phyloP scores from a whole-genome alignment of 1,139 yeast genomes.

The Debaryomyces sp. region DNA sequence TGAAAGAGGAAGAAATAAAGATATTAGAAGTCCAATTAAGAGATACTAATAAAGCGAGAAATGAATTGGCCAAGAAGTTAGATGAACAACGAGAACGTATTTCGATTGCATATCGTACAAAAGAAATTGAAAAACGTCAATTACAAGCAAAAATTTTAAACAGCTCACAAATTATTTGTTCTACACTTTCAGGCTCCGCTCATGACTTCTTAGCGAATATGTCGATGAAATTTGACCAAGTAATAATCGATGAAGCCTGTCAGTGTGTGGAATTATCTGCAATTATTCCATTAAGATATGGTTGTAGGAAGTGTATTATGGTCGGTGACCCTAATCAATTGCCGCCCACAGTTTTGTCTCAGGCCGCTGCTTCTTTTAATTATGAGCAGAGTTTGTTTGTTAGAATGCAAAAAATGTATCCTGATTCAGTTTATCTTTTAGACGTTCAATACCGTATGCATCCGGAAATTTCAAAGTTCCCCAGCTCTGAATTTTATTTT shows the following conservation, averaged over 20 bases:
- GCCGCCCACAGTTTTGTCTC: constrained; percentile 97
- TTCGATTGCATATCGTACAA: constrained; percentile 67
- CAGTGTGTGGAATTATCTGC: constrained; percentile 95
- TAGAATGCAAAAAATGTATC: constrained; percentile 77
- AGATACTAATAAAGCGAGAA: constrained; percentile 59
- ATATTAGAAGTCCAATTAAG: constrained; percentile 53
- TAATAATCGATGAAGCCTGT: constrained; percentile 96
- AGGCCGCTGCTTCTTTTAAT: constrained; percentile 73
- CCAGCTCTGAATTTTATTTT: constrained; percentile 79
- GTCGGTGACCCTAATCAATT: constrained; percentile 99
- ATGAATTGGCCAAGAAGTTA: constrained; percentile 69
- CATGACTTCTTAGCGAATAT: constrained; percentile 80
- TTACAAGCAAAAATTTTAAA: constrained; percentile 72
- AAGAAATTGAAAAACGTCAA: constrained; percentile 78
- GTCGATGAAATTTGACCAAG: constrained; percentile 85
- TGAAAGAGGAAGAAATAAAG: constrained; percentile 42
- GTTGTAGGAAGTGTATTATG: constrained; percentile 90
- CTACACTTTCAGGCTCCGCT: constrained; percentile 94
- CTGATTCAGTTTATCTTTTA: constrained; percentile 67
- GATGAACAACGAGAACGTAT: constrained; percentile 80
- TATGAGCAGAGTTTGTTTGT: constrained; percentile 95
- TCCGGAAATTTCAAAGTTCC: constrained; percentile 85
- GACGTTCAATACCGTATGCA: constrained; percentile 99
- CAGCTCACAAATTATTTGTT: constrained; percentile 85
- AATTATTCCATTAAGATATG: constrained; percentile 89